These are phyloP conservation scores for Aspergillus fructus DNA, from an alignment of 2,329 filamentous ascomycete genomes.

Conservation along the genomic window DNA sequence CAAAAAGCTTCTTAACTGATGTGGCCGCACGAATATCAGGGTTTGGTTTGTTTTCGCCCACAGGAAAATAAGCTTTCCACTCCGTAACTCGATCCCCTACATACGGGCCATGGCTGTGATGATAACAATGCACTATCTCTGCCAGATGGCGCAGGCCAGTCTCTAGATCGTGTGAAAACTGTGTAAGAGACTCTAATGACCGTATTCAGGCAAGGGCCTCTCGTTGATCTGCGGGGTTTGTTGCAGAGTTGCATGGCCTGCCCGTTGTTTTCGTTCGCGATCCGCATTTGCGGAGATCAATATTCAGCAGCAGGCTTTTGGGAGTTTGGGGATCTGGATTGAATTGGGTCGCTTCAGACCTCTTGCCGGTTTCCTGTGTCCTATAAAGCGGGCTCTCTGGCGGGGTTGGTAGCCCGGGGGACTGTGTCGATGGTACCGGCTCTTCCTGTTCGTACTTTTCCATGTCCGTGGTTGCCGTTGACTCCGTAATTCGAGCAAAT, in stretches of 20 bases:
- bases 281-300: not conserved
- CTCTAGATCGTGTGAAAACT: not conserved
- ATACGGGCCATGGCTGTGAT: not conserved
- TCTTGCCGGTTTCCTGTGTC: too few relatives aligned
- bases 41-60: not conserved
- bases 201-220: too few relatives aligned
- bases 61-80: not conserved
- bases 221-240: not conserved
- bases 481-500: too few relatives aligned
- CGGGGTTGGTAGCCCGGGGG: too few relatives aligned
- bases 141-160: not conserved
- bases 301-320: not conserved
- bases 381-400: too few relatives aligned
- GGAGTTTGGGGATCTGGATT: not conserved
- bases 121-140: not conserved
- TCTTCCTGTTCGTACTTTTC: too few relatives aligned
- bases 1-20: not conserved
- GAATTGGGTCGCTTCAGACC: too few relatives aligned
- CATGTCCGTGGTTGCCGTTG: too few relatives aligned
- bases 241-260: not conserved
- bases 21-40: not conserved
- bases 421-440: too few relatives aligned
- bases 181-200: not conserved
- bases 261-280: slow-evolving; percentile 1
- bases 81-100: not conserved